Conservation (phyloP, 495 filamentous ascomycete species). For the Penicillium pulvis region DNA sequence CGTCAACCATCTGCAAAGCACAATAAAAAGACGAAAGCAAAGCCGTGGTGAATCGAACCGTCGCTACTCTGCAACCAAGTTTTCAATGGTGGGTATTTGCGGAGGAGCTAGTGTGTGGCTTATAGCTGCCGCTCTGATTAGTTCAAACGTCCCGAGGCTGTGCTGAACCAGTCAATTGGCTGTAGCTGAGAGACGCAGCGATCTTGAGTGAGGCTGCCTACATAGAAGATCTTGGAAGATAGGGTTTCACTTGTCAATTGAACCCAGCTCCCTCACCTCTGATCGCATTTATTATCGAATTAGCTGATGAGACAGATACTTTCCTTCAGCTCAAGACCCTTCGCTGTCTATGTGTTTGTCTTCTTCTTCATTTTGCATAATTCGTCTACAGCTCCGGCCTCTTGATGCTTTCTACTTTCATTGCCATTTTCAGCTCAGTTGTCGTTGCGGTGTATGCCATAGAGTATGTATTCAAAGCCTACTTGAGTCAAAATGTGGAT, state of each 20-base stretch:
- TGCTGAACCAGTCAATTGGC: background rate
- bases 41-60: too few species aligned
- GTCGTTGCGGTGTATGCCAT: background rate
- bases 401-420: too few species aligned
- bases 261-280: background rate
- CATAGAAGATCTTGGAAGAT: background rate
- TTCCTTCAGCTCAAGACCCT: too few species aligned
- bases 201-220: background rate
- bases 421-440: too few species aligned
- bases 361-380: background rate
- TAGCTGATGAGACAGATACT: background rate
- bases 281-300: background rate
- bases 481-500: background rate
- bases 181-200: background rate
- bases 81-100: too few species aligned
- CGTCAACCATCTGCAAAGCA: too few species aligned
- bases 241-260: background rate
- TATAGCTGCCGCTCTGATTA: conserved; percentile 2
- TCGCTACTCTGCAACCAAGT: too few species aligned
- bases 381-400: too few species aligned
- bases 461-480: background rate
- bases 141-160: too few species aligned
- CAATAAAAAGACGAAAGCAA: too few species aligned
- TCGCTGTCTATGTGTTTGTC: too few species aligned
- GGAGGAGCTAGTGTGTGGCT: background rate